These are phyloP conservation scores for Naganishia cerealis DNA, from an alignment of 1,284 basidiomycete species.

Conservation along the genomic window DNA sequence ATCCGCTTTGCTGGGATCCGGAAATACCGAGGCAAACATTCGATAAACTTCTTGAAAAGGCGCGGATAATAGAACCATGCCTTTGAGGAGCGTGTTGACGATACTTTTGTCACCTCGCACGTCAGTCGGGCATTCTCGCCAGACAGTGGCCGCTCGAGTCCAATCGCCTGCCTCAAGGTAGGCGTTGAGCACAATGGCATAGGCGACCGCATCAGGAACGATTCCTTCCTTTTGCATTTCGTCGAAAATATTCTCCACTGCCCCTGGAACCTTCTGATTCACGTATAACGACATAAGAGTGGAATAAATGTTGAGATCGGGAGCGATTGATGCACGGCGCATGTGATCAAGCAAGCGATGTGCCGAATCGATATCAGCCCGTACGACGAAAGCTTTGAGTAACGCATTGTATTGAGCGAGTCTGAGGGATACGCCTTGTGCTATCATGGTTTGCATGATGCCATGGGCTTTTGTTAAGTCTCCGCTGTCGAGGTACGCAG, in stretches of 20 bases:
- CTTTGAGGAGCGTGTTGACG: conserved; percentile 79
- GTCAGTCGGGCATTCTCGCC: conserved; percentile 35
- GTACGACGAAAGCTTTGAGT: conserved; percentile 63
- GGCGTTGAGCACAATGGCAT: conserved; percentile 75
- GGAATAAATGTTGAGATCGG: conserved; percentile 63
- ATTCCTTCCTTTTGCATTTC: conserved; percentile 57
- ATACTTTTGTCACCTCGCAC: conserved; percentile 58
- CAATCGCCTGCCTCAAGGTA: conserved; percentile 78
- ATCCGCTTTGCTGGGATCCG: conserved; percentile 62
- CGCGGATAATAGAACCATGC: conserved; percentile 75
- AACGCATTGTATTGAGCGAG: conserved; percentile 57
- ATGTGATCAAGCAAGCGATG: conserved; percentile 66
- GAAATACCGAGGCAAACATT: conserved; percentile 65
- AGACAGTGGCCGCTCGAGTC: conserved; percentile 40
- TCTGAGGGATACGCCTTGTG: background rate
- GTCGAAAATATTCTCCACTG: conserved; percentile 69
- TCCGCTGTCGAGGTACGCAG: background rate
- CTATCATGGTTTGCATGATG: conserved; percentile 10
- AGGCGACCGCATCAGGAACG: conserved; percentile 65
- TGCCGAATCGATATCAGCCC: conserved; percentile 63
- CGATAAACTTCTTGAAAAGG: conserved; percentile 68
- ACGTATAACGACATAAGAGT: conserved; percentile 70
- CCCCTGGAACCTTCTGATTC: conserved; percentile 64
- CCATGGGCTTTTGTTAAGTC: conserved; percentile 6
- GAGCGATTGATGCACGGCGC: conserved; percentile 58